These are phyloP conservation scores for Claviceps capensis DNA, from an alignment of 2,329 filamentous ascomycete species.

Conservation along the genomic window DNA sequence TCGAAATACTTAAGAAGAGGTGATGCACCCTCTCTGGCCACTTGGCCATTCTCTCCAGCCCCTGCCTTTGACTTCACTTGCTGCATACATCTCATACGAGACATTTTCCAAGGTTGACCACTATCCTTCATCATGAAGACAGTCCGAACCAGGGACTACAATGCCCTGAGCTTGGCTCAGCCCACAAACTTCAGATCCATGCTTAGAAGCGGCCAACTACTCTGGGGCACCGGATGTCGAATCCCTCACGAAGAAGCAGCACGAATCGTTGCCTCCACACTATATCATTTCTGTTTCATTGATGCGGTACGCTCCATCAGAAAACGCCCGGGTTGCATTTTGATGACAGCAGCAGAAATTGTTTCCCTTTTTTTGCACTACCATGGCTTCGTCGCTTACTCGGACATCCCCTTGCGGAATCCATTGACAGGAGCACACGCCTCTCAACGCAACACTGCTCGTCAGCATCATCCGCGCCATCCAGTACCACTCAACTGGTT, in stretches of 20 bases:
- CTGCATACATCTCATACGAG: no score
- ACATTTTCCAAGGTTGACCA: no score
- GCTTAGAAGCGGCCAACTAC: background rate
- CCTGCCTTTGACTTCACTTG: no score
- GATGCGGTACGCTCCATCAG: background rate
- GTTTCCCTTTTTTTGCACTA: no score
- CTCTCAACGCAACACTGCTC: conserved; percentile 1
- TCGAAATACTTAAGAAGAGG: no score
- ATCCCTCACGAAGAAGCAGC: conserved; percentile 4
- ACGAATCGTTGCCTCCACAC: conserved; percentile 2
- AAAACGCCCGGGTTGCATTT: background rate
- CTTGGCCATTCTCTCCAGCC: no score
- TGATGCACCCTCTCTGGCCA: no score
- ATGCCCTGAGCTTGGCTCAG: conserved; percentile 3
- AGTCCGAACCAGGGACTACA: conserved; percentile 1
- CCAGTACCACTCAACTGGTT: conserved; percentile 1
- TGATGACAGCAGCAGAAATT: no score
- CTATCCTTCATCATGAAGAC: background rate
- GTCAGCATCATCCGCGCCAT: background rate
- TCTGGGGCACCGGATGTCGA: conserved; percentile 4
- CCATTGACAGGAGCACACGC: conserved; percentile 2
- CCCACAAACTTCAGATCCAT: conserved; percentile 4
- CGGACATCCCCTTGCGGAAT: background rate
- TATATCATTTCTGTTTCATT: conserved; percentile 4
- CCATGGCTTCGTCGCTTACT: no score